These are phyloP conservation scores for Candida frijolesensis DNA, from an alignment of 1,139 yeast species.

Conservation along the genomic window DNA sequence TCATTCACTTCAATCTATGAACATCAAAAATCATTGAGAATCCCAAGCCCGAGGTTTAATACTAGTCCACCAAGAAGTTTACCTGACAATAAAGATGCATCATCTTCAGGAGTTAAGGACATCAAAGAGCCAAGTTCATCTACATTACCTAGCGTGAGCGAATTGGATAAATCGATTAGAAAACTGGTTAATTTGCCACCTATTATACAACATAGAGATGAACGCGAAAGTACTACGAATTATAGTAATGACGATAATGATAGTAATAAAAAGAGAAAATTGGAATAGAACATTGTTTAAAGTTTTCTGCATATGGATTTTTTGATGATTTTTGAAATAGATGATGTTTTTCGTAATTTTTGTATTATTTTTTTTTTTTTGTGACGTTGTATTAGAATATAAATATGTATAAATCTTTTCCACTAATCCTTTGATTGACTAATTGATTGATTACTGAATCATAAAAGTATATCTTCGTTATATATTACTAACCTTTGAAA, in stretches of 20 bases:
- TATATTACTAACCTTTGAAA: neutral
- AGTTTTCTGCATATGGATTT: neutral
- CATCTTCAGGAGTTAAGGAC: neutral
- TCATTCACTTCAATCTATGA: constrained; percentile 24
- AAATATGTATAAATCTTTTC: neutral
- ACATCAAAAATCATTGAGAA: constrained; percentile 8
- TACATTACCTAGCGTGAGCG: constrained; percentile 37
- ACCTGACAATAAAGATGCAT: constrained; percentile 5
- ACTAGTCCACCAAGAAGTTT: constrained; percentile 11
- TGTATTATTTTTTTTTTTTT: constrained; percentile 1
- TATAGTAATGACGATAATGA: constrained; percentile 5
- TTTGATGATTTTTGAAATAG: neutral
- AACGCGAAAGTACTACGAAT: neutral
- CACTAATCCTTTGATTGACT: too few relatives aligned
- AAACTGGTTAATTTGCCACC: constrained; percentile 12
- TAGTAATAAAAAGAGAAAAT: constrained; percentile 12
- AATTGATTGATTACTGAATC: too few relatives aligned
- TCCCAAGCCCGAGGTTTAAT: constrained; percentile 7
- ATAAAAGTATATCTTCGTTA: too few relatives aligned
- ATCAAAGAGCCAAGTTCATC: constrained; percentile 13
- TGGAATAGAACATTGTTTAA: constrained; percentile 5
- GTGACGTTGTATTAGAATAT: constrained; percentile 1
- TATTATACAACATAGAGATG: constrained; percentile 3
- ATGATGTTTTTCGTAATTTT: neutral
- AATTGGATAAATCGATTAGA: constrained; percentile 38